Conservation (phyloP, 2,329 filamentous ascomycete genomes). For the Exophiala viscosa region DNA sequence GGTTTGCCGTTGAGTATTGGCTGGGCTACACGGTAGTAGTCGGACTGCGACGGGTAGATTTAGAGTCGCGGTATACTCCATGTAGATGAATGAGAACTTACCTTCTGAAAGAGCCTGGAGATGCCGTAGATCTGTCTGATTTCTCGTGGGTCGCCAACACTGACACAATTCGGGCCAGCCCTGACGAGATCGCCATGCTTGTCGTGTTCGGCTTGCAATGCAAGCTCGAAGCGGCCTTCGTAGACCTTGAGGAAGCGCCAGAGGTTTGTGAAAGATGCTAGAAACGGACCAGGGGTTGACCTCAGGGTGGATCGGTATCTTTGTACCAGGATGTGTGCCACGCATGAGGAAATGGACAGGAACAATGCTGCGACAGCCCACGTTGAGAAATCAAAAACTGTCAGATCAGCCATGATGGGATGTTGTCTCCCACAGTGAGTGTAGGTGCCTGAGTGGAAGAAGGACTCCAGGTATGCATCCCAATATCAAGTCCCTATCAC, state of each 20-base stretch:
- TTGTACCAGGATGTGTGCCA: background rate
- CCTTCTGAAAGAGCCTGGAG: constrained; percentile 11
- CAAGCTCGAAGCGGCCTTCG: constrained; percentile 21
- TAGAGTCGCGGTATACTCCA: background rate
- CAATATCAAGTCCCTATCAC: too few species aligned
- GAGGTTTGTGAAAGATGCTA: constrained; percentile 27
- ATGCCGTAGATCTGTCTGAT: constrained; percentile 26
- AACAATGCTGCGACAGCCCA: background rate
- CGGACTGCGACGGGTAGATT: background rate
- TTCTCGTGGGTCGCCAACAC: constrained; percentile 24
- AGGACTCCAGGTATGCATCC: too few species aligned
- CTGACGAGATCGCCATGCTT: constrained; percentile 28
- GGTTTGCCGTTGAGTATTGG: constrained; percentile 53
- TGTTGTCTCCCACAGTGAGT: too few species aligned
- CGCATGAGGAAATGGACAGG: background rate
- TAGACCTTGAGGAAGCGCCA: constrained; percentile 27
- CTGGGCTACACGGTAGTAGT: constrained; percentile 11
- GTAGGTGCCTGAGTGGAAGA: too few species aligned
- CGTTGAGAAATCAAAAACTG: background rate
- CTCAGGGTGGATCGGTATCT: constrained; percentile 32
- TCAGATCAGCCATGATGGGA: too few species aligned
- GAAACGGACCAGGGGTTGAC: constrained; percentile 29
- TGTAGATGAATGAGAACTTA: background rate
- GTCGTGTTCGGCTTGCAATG: constrained; percentile 13
- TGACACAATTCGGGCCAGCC: constrained; percentile 30